Evolutionary conservation across 2,329 filamentous ascomycete species (phyloP).

Genomic region (Pseudogymnoascus sp.): DNA sequence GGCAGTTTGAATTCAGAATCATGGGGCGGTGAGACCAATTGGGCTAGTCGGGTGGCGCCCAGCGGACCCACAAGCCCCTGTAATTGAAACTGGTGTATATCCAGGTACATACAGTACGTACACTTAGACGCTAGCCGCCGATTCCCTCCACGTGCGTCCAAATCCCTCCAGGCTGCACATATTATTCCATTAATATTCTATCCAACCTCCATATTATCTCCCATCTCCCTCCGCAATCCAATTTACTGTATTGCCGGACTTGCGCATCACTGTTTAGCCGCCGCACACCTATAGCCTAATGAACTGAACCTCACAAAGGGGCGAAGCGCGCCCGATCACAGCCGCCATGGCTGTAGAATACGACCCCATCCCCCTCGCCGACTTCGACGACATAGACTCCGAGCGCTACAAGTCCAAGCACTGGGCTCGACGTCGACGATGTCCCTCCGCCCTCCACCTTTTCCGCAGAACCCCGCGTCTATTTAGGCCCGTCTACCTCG

Average conservation of each 20-base stretch:
- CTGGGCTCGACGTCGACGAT: conserved; percentile 4
- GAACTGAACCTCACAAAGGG: not conserved
- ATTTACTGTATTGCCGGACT: not conserved
- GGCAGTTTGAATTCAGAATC: not conserved
- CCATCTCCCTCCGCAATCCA: not conserved
- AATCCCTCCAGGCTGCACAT: not conserved
- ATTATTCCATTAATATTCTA: not conserved
- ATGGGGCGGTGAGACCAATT: not conserved
- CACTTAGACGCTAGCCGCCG: not conserved
- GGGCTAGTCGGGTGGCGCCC: not conserved
- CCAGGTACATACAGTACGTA: not conserved
- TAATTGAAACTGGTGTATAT: not conserved
- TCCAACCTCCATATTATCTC: not conserved
- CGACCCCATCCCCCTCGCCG: not conserved
- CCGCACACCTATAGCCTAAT: not conserved
- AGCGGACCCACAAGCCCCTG: not conserved
- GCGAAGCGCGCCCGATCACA: conserved; percentile 1
- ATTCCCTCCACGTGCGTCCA: not conserved
- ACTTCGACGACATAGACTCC: conserved; percentile 1
- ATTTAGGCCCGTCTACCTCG: conserved; percentile 19
- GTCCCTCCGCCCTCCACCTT: not conserved
- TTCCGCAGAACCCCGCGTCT: not conserved
- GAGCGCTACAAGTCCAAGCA: conserved; percentile 4
- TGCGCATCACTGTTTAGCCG: not conserved
- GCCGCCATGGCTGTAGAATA: conserved; percentile 4